A percentile compares a stretch with the other conserved stretches of the same genome.
These are phyloP conservation scores for Hemisphaericaspora xylofermentans DNA, from an alignment of 1,139 yeast species.

Conservation along the genomic window DNA sequence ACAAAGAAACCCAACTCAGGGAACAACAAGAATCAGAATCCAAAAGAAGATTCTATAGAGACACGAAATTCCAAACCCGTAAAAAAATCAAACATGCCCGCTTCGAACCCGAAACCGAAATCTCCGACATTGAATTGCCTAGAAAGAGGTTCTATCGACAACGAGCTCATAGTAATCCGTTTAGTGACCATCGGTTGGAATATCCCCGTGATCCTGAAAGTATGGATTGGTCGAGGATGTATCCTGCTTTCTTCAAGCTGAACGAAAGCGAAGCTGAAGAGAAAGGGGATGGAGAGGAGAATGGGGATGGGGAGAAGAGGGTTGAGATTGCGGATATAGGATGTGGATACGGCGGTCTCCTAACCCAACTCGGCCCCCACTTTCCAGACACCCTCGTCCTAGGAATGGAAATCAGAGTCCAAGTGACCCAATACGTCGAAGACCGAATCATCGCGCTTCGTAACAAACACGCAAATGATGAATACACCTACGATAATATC, in stretches of 20 bases:
- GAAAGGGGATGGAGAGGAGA: too few species aligned
- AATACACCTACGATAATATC: conserved; percentile 65
- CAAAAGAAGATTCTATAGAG: conserved; percentile 41
- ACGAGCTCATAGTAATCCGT: conserved; percentile 97
- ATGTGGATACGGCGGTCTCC: conserved; percentile 95
- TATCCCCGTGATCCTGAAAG: conserved; percentile 77
- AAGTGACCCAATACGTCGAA: conserved; percentile 95
- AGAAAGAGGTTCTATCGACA: conserved; percentile 90
- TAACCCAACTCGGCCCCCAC: conserved; percentile 75
- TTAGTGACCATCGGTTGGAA: conserved; percentile 89
- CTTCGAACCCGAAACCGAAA: conserved; percentile 18
- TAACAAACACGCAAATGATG: conserved; percentile 28
- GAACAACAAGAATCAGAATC: conserved; percentile 35
- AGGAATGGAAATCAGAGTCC: conserved; percentile 97
- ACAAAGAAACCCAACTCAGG: conserved; percentile 26
- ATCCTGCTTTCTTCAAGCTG: too few species aligned
- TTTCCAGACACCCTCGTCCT: conserved; percentile 73
- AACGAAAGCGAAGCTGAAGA: too few species aligned
- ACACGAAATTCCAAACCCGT: conserved; percentile 35
- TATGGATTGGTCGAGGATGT: conserved; percentile 85
- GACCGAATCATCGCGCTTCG: conserved; percentile 91
- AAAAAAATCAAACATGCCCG: conserved; percentile 33
- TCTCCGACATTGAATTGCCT: conserved; percentile 52
- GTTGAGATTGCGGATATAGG: conserved; percentile 97
- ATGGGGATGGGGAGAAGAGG: conserved; percentile 35